Evolutionary conservation across 1,284 basidiomycete species (phyloP).

Genomic region (Cystobasidium pallidum): DNA sequence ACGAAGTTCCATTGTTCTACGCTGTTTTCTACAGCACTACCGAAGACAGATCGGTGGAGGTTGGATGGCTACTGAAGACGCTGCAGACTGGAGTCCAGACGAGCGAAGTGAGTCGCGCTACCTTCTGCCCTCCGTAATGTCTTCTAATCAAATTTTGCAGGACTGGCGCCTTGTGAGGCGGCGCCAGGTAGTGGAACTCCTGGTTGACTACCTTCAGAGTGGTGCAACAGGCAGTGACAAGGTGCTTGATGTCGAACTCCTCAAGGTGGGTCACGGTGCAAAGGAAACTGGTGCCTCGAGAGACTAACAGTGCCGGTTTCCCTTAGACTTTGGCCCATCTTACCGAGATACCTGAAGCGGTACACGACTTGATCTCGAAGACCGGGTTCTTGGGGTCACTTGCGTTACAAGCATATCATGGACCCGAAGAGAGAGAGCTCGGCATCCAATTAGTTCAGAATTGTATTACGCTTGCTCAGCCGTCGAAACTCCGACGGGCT

Average conservation of each 20-base stretch:
- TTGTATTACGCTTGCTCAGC: constrained; percentile 25
- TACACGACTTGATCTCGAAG: constrained; percentile 27
- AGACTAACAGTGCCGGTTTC: background rate
- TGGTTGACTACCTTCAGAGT: constrained; percentile 28
- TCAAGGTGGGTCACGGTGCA: constrained; percentile 1
- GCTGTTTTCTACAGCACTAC: constrained; percentile 76
- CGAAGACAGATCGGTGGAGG: constrained; percentile 57
- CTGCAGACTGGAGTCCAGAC: constrained; percentile 25
- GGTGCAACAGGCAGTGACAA: background rate
- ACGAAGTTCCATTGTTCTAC: constrained; percentile 83
- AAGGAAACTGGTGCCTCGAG: background rate
- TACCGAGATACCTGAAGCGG: constrained; percentile 25
- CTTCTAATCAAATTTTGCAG: constrained; percentile 5
- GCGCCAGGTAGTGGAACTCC: constrained; percentile 30
- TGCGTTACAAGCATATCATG: background rate
- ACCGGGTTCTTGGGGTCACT: constrained; percentile 20
- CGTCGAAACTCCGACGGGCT: constrained; percentile 33
- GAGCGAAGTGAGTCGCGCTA: constrained; percentile 7
- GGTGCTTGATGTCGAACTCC: background rate
- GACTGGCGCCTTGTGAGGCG: constrained; percentile 36
- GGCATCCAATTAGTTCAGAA: constrained; percentile 11
- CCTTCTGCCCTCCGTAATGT: background rate
- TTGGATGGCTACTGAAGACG: constrained; percentile 30
- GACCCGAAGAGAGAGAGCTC: background rate
- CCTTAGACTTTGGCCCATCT: constrained; percentile 24